phyloP scores from a whole-genome alignment of 352 stramenopile species.

The Phytophthora ramorum region DNA sequence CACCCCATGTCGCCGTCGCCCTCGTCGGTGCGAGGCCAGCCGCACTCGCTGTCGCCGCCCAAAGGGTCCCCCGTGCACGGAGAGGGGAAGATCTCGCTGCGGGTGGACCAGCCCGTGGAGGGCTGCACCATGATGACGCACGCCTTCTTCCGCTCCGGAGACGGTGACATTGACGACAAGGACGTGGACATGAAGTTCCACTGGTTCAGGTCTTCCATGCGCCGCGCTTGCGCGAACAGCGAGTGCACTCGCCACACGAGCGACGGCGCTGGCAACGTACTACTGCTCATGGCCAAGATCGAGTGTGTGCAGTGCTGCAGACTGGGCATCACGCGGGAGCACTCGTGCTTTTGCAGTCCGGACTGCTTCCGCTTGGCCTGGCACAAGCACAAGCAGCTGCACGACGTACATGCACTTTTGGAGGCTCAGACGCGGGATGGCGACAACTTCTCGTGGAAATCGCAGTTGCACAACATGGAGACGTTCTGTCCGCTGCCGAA shows the following conservation, averaged over 20 bases:
- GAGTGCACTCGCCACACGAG: slow-evolving; percentile 56
- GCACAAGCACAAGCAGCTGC: slow-evolving; percentile 73
- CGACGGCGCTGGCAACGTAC: slow-evolving; percentile 70
- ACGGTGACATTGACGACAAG: slow-evolving; percentile 77
- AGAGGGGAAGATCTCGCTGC: slow-evolving; percentile 79
- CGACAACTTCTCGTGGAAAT: slow-evolving; percentile 55
- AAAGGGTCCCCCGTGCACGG: slow-evolving; percentile 64
- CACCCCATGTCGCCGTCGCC: slow-evolving; percentile 39
- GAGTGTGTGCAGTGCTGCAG: slow-evolving; percentile 77
- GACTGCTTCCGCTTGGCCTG: slow-evolving; percentile 76
- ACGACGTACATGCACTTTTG: slow-evolving; percentile 43
- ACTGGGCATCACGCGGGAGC: slow-evolving; percentile 66
- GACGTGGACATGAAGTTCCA: slow-evolving; percentile 74
- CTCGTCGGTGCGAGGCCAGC: slow-evolving; percentile 15
- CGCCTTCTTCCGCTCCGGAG: slow-evolving; percentile 77
- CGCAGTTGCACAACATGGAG: slow-evolving; percentile 66
- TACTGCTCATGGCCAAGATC: slow-evolving; percentile 75
- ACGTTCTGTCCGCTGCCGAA: slow-evolving; percentile 56
- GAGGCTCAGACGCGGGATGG: slow-evolving; percentile 23
- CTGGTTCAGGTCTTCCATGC: slow-evolving; percentile 69
- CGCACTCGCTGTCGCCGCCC: slow-evolving; percentile 44
- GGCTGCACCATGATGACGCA: slow-evolving; percentile 76
- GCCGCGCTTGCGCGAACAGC: slow-evolving; percentile 65
- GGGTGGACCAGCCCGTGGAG: slow-evolving; percentile 78
- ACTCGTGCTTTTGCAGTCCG: slow-evolving; percentile 73